phyloP scores from a whole-genome alignment of 345 rosid genomes.

The Salix suchowensis region DNA sequence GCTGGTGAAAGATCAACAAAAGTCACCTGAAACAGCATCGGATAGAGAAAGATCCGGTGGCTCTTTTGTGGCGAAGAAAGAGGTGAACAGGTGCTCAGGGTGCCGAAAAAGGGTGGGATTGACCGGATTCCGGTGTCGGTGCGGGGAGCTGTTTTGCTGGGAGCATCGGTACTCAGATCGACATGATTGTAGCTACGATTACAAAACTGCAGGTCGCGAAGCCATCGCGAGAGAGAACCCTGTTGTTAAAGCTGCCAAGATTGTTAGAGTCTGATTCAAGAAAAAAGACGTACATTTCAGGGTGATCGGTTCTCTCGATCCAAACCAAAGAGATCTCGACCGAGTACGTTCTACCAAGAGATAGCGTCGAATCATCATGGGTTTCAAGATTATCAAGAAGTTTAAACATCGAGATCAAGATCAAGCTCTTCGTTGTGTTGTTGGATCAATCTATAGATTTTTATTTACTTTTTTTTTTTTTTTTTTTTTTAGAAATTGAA shows the following conservation, averaged over 20 bases:
- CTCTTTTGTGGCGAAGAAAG: conserved; percentile 39
- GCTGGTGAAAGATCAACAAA: background rate
- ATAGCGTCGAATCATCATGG: background rate
- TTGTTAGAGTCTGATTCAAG: conserved; percentile 56
- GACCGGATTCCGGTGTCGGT: conserved; percentile 95
- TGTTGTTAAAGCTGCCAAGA: conserved; percentile 93
- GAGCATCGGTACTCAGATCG: conserved; percentile 98
- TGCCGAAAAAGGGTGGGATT: conserved; percentile 81
- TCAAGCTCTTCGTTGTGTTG: conserved; percentile 9
- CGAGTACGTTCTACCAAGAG: conserved; percentile 1
- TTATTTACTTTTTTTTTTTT: background rate
- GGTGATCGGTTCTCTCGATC: conserved; percentile 19
- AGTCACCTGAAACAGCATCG: background rate
- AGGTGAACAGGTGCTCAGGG: conserved; percentile 83
- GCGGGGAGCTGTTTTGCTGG: conserved; percentile 86
- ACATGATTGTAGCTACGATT: conserved; percentile 89
- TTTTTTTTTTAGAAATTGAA: conserved; percentile 24
- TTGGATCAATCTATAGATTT: conserved; percentile 25
- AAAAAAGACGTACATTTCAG: background rate
- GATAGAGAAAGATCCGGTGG: background rate
- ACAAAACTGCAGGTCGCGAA: conserved; percentile 84
- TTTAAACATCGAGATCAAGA: conserved; percentile 1
- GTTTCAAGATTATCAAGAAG: background rate
- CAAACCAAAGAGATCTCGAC: background rate
- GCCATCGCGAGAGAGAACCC: conserved; percentile 93